Evolutionary conservation across 2,329 filamentous ascomycete species (phyloP), one percentile per base, ranked within the genome.

Genomic region (Juglanconis juglandina): DNA sequence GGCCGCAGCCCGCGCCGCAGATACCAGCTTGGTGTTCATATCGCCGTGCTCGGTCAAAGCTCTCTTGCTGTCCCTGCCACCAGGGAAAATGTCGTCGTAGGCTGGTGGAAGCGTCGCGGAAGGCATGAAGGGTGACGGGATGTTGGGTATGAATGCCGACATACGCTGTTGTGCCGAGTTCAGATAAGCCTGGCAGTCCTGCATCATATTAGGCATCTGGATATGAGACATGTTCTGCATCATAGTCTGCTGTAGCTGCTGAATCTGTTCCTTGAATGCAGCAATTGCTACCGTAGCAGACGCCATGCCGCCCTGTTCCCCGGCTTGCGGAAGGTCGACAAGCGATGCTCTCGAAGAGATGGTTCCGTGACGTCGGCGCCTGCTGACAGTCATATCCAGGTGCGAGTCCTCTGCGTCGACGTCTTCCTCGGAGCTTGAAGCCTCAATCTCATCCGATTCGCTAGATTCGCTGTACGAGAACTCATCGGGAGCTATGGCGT

Each of bases 71-170:
- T 87, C 82, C 52, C 79, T 76, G 58, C 78, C 73, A 46, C 77
- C 75, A 41, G 89, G 90, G 71, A 87, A 95, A 34, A 95, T 84
- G 52, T 93, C 91, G 56, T 92, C 87, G 65, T 95, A 95, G 0
- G 91, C 84, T 9, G 91, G 91, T 8, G 90, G 90, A 37, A 83
- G 79, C 4, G 79, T 76, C 9, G 83, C 74, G 44, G 74, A 72
- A 55, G 75, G 74, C 67, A 81, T 78, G 42, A 80, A 75, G 8
- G 85, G 85, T 49, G 88, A 81, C 34, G 88, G 75, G 68, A 87
- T 84, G 64, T 87, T 83, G n/a, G 89, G 88, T 66, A 92, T 87
- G 39, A 92, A 75, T 51, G 88, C 87, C 61, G 86, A 89, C 65
- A 92, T 87, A 55, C 88, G 84, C 64, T 88, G 86, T 35, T 57